These are phyloP conservation scores for Apiospora saccharicola DNA, from an alignment of 2,329 filamentous ascomycete species.

Conservation along the genomic window DNA sequence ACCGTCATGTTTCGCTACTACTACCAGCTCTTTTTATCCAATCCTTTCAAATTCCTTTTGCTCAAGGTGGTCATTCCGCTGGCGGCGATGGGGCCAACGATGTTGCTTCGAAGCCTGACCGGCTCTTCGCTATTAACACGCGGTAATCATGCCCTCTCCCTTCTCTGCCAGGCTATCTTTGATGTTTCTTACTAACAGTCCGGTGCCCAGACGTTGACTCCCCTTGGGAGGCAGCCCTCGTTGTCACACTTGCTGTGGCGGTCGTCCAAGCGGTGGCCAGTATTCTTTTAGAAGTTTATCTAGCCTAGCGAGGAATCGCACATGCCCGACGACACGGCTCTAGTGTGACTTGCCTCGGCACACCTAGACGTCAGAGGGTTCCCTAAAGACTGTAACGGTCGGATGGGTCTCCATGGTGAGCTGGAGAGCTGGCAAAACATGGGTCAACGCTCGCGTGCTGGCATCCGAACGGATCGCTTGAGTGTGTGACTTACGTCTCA, in stretches of 20 bases:
- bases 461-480: neutral
- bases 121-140: too few species aligned
- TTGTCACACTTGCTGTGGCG: too few species aligned
- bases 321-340: neutral
- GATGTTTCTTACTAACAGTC: too few species aligned
- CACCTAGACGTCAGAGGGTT: neutral
- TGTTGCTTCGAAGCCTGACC: too few species aligned
- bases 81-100: too few species aligned
- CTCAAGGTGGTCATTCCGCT: too few species aligned
- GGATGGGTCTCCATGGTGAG: neutral
- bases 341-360: neutral
- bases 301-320: neutral
- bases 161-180: too few species aligned
- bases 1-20: neutral
- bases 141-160: too few species aligned
- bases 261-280: neutral
- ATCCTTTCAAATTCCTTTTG: too few species aligned
- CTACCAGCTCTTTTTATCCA: too few species aligned
- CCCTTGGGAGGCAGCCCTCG: too few species aligned
- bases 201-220: too few species aligned
- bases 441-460: neutral
- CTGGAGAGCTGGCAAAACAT: neutral
- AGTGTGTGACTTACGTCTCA: neutral
- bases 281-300: neutral
- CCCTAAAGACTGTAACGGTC: neutral